A percentile compares a stretch with the other conserved stretches of the same genome.
Evolutionary conservation across 2,329 filamentous ascomycete species (phyloP).

Genomic region (Dactylellina parvicollis): DNA sequence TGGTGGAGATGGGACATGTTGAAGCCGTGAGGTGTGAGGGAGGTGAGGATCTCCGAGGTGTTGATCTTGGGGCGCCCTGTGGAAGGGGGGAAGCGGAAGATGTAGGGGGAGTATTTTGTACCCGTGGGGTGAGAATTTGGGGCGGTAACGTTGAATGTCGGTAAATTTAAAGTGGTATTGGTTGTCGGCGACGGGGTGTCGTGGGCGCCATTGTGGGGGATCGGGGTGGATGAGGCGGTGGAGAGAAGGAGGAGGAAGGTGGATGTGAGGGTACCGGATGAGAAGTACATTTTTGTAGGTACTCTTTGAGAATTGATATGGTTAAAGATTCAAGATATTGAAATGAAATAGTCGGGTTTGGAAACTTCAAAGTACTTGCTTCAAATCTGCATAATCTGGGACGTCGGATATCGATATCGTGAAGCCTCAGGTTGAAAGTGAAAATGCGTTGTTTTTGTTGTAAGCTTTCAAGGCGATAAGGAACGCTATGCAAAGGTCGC

Average conservation of each 20-base stretch:
- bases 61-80: constrained; percentile 12
- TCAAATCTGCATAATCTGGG: background rate
- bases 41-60: constrained; percentile 31
- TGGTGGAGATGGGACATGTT: constrained; percentile 36
- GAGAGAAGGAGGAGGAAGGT: constrained; percentile 27
- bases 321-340: background rate
- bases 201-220: constrained; percentile 16
- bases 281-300: background rate
- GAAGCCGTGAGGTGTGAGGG: constrained; percentile 44
- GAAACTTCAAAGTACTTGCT: background rate
- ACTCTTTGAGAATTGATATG: background rate
- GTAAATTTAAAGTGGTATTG: background rate
- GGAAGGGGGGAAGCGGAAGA: constrained; percentile 41
- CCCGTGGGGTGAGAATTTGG: constrained; percentile 24
- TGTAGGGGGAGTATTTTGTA: constrained; percentile 33
- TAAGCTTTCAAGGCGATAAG: background rate
- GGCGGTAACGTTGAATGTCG: background rate
- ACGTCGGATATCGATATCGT: background rate
- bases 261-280: background rate
- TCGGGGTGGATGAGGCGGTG: constrained; percentile 15
- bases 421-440: background rate
- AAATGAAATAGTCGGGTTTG: constrained; percentile 1
- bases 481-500: constrained; percentile 8
- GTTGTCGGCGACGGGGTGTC: constrained; percentile 1
- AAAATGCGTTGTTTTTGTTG: constrained; percentile 49